phyloP scores from a whole-genome alignment of 805 yeast species.

The Blastobotrys americana region DNA sequence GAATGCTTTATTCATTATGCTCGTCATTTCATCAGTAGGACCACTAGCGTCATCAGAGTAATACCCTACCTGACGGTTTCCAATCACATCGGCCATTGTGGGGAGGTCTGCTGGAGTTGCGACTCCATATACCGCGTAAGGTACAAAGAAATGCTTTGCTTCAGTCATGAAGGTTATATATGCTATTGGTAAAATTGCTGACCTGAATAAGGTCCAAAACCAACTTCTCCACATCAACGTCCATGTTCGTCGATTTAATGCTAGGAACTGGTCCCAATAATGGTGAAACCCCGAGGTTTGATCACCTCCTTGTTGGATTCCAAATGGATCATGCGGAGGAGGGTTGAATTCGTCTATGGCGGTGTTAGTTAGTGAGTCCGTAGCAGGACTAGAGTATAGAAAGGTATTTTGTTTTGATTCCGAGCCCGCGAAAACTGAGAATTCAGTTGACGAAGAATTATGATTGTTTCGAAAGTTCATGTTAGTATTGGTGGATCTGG shows the following conservation, averaged over 20 bases:
- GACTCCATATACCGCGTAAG: conserved; percentile 29
- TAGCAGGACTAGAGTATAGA: not conserved
- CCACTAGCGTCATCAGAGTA: conserved; percentile 18
- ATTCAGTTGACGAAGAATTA: not conserved
- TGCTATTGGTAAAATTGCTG: conserved; percentile 28
- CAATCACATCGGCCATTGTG: conserved; percentile 22
- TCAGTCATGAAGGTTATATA: conserved; percentile 30
- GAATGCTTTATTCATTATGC: conserved; percentile 25
- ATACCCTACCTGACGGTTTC: conserved; percentile 24
- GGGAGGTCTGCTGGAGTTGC: conserved; percentile 24
- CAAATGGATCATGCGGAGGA: not conserved
- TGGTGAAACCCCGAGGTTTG: conserved; percentile 18
- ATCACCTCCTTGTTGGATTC: not conserved
- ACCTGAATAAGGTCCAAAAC: conserved; percentile 30
- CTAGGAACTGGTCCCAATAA: conserved; percentile 13
- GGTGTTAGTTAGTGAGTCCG: not conserved
- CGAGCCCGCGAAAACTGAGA: not conserved
- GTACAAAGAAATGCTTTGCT: conserved; percentile 28
- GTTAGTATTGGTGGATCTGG: too few relatives aligned
- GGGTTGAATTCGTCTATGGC: not conserved
- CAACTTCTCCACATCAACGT: conserved; percentile 18
- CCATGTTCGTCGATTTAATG: conserved; percentile 1
- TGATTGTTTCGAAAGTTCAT: not conserved
- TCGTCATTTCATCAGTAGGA: conserved; percentile 24
- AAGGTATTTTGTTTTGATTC: not conserved